These are phyloP conservation scores for Lolium multiflorum DNA, from an alignment of 176 grass and related monocot genomes.

Conservation along the genomic window DNA sequence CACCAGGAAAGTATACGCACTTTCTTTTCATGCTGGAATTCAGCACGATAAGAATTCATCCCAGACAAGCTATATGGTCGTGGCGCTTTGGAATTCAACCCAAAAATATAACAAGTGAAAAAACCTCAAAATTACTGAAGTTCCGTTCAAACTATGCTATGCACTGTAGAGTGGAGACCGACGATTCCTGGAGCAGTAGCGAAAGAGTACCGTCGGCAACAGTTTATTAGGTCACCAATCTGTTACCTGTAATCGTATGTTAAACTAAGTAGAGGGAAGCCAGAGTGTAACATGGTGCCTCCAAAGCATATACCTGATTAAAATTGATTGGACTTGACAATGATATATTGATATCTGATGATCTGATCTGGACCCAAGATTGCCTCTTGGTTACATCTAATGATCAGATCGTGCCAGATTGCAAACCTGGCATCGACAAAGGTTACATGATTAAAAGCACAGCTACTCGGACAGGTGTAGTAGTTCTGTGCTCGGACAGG, in stretches of 20 bases:
- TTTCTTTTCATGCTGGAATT: not conserved
- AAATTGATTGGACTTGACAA: constrained; percentile 25
- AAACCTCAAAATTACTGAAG: not conserved
- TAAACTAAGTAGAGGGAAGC: not conserved
- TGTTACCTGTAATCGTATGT: not conserved
- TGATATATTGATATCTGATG: not conserved
- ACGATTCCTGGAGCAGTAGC: not conserved
- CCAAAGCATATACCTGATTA: constrained; percentile 20
- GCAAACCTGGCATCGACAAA: not conserved
- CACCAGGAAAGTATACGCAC: not conserved
- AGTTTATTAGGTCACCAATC: constrained; percentile 11
- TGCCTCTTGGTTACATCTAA: constrained; percentile 8
- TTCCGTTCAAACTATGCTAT: not conserved
- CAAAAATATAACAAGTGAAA: not conserved
- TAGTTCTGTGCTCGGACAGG: too few species aligned
- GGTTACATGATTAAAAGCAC: not conserved
- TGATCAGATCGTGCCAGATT: constrained; percentile 29
- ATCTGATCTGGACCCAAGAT: constrained; percentile 12
- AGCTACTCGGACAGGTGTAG: not conserved
- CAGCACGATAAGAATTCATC: too few species aligned
- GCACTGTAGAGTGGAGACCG: not conserved
- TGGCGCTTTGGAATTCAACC: not conserved
- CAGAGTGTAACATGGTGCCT: constrained; percentile 21
- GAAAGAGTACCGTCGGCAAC: not conserved
- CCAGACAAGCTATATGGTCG: too few species aligned